Evolutionary conservation across 192 early-diverging fungal species (phyloP).

Genomic region (Backusella luteola): DNA sequence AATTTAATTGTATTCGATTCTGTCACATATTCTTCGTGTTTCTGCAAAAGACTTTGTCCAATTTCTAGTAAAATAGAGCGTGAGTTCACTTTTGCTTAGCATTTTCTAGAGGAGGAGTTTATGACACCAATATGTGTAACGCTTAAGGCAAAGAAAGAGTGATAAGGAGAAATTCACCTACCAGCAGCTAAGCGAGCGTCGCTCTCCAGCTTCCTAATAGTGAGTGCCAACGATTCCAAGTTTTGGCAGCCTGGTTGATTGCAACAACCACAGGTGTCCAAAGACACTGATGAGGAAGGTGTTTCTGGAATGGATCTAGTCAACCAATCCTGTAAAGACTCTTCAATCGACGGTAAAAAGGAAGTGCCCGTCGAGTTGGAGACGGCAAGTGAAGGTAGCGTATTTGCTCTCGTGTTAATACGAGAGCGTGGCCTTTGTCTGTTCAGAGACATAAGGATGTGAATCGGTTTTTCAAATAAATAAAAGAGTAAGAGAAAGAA

Average conservation of each 20-base stretch:
- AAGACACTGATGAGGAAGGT: constrained; percentile 13
- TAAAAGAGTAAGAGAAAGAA: neutral
- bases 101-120: neutral
- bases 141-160: neutral
- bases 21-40: neutral
- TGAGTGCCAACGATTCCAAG: constrained; percentile 7
- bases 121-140: neutral
- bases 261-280: constrained; percentile 24
- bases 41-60: neutral
- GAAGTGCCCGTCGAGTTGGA: neutral
- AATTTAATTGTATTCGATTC: constrained; percentile 9
- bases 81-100: neutral
- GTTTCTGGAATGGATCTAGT: constrained; percentile 19
- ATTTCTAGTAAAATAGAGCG: neutral
- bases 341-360: constrained; percentile 2
- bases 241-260: constrained; percentile 12
- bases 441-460: constrained; percentile 9
- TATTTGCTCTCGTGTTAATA: constrained; percentile 8
- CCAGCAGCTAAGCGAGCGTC: constrained; percentile 29
- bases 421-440: constrained; percentile 16
- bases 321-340: constrained; percentile 27
- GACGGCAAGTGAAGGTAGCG: neutral
- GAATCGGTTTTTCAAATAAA: neutral
- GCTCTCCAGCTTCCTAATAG: constrained; percentile 20
- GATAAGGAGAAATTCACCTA: neutral